These are phyloP conservation scores for Gyromitra esculenta DNA, from an alignment of 2,329 filamentous ascomycete species.

Conservation along the genomic window DNA sequence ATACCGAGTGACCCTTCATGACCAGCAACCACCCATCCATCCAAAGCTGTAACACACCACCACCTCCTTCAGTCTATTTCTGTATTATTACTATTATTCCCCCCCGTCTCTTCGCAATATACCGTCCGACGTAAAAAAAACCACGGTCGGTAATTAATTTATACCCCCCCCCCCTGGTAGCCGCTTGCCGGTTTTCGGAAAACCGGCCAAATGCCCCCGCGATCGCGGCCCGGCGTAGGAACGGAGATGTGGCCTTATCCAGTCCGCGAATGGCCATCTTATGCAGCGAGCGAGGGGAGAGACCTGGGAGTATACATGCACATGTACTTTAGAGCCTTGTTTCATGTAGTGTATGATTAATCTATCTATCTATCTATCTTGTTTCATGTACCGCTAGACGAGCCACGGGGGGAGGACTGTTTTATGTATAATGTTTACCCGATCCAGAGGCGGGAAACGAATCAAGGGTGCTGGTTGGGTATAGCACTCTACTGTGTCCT, in stretches of 20 bases:
- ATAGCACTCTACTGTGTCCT: too few relatives aligned
- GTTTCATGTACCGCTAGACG: neutral
- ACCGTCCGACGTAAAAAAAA: too few relatives aligned
- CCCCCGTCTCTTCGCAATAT: too few relatives aligned
- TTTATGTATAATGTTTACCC: neutral
- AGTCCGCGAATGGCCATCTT: neutral
- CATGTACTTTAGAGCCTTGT: neutral
- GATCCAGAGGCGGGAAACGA: neutral
- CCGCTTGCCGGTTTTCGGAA: neutral
- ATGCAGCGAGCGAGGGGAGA: too few relatives aligned
- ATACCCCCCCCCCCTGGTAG: neutral
- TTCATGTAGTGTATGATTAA: too few relatives aligned
- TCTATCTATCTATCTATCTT: too few relatives aligned
- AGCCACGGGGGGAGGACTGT: neutral
- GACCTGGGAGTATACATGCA: too few relatives aligned
- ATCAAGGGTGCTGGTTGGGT: neutral
- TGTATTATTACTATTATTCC: too few relatives aligned
- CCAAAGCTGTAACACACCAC: neutral
- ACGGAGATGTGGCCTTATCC: neutral
- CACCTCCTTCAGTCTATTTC: too few relatives aligned
- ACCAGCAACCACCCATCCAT: neutral
- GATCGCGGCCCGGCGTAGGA: neutral
- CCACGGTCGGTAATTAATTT: neutral
- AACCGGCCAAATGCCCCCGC: neutral
- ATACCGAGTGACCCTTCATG: neutral